Evolutionary conservation across 495 filamentous ascomycete genomes (phyloP).

Genomic region (Niebla homalea): DNA sequence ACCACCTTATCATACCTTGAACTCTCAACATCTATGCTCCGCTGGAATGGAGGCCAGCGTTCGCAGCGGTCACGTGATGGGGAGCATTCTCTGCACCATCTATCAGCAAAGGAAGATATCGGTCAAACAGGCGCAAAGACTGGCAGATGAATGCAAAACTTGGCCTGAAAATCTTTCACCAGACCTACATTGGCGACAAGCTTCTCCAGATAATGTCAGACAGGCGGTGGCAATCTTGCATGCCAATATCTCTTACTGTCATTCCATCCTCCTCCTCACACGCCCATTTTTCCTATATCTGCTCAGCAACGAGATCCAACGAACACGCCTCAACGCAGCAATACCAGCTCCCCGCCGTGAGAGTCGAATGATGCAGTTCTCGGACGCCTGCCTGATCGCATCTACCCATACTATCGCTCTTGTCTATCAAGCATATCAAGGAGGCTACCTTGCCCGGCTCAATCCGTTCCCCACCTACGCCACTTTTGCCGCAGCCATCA

Average conservation of each 20-base stretch:
- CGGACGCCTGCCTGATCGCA: conserved; percentile 57
- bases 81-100: conserved; percentile 50
- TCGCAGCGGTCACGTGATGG: conserved; percentile 48
- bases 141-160: conserved; percentile 41
- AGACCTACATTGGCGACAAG: conserved; percentile 34
- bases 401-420: conserved; percentile 54
- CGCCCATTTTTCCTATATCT: conserved; percentile 53
- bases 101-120: conserved; percentile 60
- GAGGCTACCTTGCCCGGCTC: conserved; percentile 47
- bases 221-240: conserved; percentile 54
- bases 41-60: conserved; percentile 39
- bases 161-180: conserved; percentile 36
- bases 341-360: conserved; percentile 19
- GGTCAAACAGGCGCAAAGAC: conserved; percentile 49
- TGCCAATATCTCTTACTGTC: conserved; percentile 55
- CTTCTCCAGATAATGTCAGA: conserved; percentile 33
- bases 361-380: conserved; percentile 47
- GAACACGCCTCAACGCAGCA: conserved; percentile 17
- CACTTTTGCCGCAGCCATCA: conserved; percentile 56
- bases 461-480: conserved; percentile 63
- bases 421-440: conserved; percentile 43
- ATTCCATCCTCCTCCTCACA: conserved; percentile 58
- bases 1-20: conserved; percentile 25
- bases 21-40: conserved; percentile 2
- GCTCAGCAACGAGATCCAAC: conserved; percentile 33